phyloP scores from a whole-genome alignment of 78 protist genomes.

The Planoprotostelium fungivorum region DNA sequence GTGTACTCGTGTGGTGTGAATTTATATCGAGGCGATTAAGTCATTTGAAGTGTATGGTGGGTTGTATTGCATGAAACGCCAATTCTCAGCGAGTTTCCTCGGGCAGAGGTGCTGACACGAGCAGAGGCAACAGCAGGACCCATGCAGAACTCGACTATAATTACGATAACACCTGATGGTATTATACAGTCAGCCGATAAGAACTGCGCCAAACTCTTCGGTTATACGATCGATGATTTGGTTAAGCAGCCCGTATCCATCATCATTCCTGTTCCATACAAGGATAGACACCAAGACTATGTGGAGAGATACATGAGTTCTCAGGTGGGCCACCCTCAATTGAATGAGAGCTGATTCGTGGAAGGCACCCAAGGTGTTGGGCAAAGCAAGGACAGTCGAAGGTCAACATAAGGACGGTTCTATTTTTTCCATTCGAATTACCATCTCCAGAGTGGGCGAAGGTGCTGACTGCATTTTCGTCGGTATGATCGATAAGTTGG shows the following conservation, averaged over 20 bases:
- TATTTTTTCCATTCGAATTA: constrained; percentile 29
- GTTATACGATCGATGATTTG: constrained; percentile 35
- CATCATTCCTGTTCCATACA: constrained; percentile 29
- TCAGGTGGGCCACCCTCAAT: neutral
- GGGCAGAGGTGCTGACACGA: too few species aligned
- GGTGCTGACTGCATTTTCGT: constrained; percentile 33
- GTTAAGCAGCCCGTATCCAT: constrained; percentile 23
- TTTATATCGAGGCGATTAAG: too few species aligned
- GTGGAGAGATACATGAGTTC: constrained; percentile 26
- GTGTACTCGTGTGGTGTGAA: too few species aligned
- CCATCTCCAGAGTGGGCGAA: constrained; percentile 17
- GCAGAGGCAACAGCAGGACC: too few species aligned
- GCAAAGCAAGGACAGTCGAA: constrained; percentile 28
- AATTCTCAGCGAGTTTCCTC: too few species aligned
- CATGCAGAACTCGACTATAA: constrained; percentile 8
- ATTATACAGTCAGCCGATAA: constrained; percentile 33
- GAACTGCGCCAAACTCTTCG: constrained; percentile 34
- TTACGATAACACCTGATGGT: constrained; percentile 33
- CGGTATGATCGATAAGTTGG: constrained; percentile 13
- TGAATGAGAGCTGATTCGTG: neutral
- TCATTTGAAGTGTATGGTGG: too few species aligned
- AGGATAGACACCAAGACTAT: constrained; percentile 30
- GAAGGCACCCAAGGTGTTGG: constrained; percentile 15
- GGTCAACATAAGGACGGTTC: constrained; percentile 32
- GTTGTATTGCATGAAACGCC: too few species aligned